These are phyloP conservation scores for Bruguiera hainesii DNA, from an alignment of 441 rosid genomes.

Conservation along the genomic window DNA sequence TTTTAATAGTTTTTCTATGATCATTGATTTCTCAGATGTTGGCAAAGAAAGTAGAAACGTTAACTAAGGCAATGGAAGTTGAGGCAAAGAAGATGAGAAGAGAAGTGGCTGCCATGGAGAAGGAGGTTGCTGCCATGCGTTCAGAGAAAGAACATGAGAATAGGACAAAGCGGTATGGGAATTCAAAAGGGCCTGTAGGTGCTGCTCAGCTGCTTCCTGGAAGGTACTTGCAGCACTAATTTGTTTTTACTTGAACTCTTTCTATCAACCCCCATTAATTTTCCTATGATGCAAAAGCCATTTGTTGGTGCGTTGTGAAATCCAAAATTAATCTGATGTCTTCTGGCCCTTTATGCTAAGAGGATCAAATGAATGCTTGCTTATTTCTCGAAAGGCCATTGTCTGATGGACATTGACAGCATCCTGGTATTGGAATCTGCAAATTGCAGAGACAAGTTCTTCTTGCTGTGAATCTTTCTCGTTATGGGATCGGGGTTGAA, in stretches of 20 bases:
- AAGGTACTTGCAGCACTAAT: slow-evolving; percentile 46
- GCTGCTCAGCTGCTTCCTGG: slow-evolving; percentile 80
- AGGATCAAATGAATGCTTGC: background rate
- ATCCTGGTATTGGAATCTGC: background rate
- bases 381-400: background rate
- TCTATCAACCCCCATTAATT: background rate
- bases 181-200: slow-evolving; percentile 60
- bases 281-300: background rate
- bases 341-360: background rate
- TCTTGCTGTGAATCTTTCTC: background rate
- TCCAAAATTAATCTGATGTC: background rate
- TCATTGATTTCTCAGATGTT: slow-evolving; percentile 51
- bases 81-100: slow-evolving; percentile 99
- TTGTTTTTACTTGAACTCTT: slow-evolving; percentile 1
- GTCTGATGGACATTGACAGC: background rate
- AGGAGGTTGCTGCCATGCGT: slow-evolving; percentile 96
- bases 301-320: background rate
- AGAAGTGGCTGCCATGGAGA: slow-evolving; percentile 96
- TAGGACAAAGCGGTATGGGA: slow-evolving; percentile 72
- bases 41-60: slow-evolving; percentile 87
- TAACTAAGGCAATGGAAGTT: slow-evolving; percentile 98
- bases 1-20: slow-evolving; percentile 20
- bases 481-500: background rate
- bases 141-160: slow-evolving; percentile 86
- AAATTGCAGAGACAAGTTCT: background rate